Evolutionary conservation across 306 rosid species (phyloP), one percentile per base, ranked within the genome.

Genomic region (Cajanus cajan): DNA sequence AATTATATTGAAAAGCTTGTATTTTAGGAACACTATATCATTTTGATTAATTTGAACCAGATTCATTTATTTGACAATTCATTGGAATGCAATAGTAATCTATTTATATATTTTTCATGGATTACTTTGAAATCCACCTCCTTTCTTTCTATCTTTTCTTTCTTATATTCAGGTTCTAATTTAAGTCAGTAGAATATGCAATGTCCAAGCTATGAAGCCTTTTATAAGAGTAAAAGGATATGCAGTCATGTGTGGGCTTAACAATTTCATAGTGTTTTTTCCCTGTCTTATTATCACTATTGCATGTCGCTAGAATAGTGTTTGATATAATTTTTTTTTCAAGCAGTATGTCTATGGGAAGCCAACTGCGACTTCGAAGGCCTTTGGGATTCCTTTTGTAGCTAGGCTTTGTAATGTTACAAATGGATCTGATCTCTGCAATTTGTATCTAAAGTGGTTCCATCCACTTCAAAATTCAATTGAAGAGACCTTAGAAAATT

Each of bases 381-480:
- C 93, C 43, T 94, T 93, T 90, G 99, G 99, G 76, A 87, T 95
- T 89, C 99, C 99, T 71, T 87, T 91, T 70, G 91, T 85, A 54
- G 83, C 88, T 76, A 83, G 91, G 81, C 87, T 89, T 24, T 39
- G 80, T 75, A 83, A 82, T 85, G 69, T 74, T 51, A 65, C 78
- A 64, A 76, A 68, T 76, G 96, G 94, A 81, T 93, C 93, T 75
- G 94, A 93, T 90, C 86, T 95, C 43, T 79, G 74, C 39, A 80
- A 82, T 83, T 68, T 90, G 74, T 93, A 93, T 88, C 73, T 86
- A 14, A 91, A 86, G 61, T 85, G 88, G 87, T 86, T 95, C 65
- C 66, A 68, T 85, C 91, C 98, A 76, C 86, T 91, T 69, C 86
- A 76, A 86, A 45, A 68, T 65, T 75, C 87, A 79, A 62, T 80